Evolutionary conservation across 164 flowering plant genomes (phyloP), one percentile per base, ranked within the genome.

Genomic region (Vitis labrusca): DNA sequence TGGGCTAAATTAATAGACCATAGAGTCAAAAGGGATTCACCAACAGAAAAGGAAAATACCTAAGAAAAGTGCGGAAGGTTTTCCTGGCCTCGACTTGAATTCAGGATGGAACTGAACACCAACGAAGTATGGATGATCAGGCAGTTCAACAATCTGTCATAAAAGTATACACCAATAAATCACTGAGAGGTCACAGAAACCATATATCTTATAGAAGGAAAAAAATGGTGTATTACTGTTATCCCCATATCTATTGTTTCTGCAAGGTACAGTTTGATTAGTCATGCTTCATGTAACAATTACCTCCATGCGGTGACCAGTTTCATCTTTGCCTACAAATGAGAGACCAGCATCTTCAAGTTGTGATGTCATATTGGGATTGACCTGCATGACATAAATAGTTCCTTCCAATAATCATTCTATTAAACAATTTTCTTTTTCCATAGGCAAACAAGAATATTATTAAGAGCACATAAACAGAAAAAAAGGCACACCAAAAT

Each of bases 51-150:
- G 11, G 59, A 10, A 27, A 32, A 55, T 86, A 95, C 99, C 99
- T 81, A 89, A 79, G 81, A 95, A 95, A 6, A 88, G 78, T 29
- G 97, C 82, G 63, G 98, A 93, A 68, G 99, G 98, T 65, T 82
- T 89, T 60, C 89, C 94, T 11, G 99, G 99, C 66, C 98, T 86
- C 48, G 99, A 95, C 73, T 89, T 93, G 72, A 90, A 93, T 67
- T 95, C 99, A 10, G 99, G 99, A 77, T 95, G 99, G 71, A 95
- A 95, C 69, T 95, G 99, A 69, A 80, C 98, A 29, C 97, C 99
- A 62, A 95, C 71, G 67, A 80, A 93, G 69, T 84, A 95, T 11
- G 98, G 96, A 86, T 95, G 99, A 66, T 65, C 50, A 15, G 85
- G 84, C 47, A 95, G 80, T 76, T 95, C 99, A 69, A 91, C 74